Base-by-base conservation (phyloP, 2,329 filamentous ascomycete genomes). In the Setomelanomma holmii region DNA sequence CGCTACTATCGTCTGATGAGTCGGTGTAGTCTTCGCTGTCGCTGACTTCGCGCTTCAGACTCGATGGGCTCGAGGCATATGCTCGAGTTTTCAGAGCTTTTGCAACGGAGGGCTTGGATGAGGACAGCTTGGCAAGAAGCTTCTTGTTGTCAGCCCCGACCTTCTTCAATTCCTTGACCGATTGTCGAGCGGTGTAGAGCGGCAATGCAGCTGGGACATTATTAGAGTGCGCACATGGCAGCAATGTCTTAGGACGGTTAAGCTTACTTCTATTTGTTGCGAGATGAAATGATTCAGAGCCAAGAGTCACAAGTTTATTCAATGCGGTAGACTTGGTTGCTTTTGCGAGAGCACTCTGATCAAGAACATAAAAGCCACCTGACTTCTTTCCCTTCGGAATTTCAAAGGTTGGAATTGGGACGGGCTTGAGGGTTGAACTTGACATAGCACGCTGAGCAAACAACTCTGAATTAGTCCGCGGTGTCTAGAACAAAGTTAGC, bases 1-100 rank as follows among this genome's bases (percentile, higher is more conserved):
- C 79, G 59, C 73, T 83, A 41, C 82, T 80, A 51, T 83, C 80
- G 21, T 75, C 74, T 14, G 75, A 78, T 3, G 81, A 81, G 16
- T 79, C 77, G 3, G 77, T 75, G 20, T 79, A 77, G 43, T 72
- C 77, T 10, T 76, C 76, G 42, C 79, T 80, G 20, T 76, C 76
- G 36, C 78, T 76, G 16, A 65, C 58, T 23, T 75, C 72, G n/a
- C 60, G 56, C 50, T 64, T 70, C 24, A 65, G 39, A 5, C 56
- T 54, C 40, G 52, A 51, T 30, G 53, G 34, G 30, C 51, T 53
- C 40, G 44, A 35, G 17, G 50, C 42, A 34, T 53, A 55, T 20
- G 45, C 56, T 40, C 57, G 66, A 33, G 53, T 55, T 17, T 56
- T 59, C 36, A 61, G 51, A 3, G 58, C 54, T 50, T 55, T 65